These are phyloP conservation scores for Amanita rimosa DNA, from an alignment of 768 basidiomycete species.

Conservation along the genomic window DNA sequence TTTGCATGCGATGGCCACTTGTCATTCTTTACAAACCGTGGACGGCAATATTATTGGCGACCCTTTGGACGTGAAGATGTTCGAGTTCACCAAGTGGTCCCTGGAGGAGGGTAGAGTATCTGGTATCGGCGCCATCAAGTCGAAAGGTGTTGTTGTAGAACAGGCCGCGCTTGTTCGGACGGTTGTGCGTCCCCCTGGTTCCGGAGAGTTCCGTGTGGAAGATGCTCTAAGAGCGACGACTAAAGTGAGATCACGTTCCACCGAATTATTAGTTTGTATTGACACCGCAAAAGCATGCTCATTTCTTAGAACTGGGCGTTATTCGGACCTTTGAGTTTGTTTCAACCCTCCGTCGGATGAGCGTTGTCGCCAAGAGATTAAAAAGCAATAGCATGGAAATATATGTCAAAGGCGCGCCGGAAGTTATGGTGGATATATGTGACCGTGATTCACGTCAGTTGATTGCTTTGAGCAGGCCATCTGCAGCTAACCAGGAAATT, in stretches of 20 bases:
- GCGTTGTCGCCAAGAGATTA: conserved; percentile 91
- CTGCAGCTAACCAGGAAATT: not conserved
- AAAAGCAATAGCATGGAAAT: conserved; percentile 95
- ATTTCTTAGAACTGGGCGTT: conserved; percentile 95
- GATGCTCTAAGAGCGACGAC: conserved; percentile 82
- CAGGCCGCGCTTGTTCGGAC: conserved; percentile 91
- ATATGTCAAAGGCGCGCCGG: conserved; percentile 98
- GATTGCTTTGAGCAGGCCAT: not conserved
- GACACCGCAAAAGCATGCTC: conserved; percentile 56
- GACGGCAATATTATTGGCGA: conserved; percentile 87
- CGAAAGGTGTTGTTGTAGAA: conserved; percentile 45
- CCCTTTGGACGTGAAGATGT: conserved; percentile 97
- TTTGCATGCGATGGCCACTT: conserved; percentile 88
- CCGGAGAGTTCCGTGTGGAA: conserved; percentile 79
- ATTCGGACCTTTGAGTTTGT: conserved; percentile 96
- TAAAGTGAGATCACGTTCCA: conserved; percentile 38
- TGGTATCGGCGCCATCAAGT: conserved; percentile 63
- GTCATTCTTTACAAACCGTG: conserved; percentile 90
- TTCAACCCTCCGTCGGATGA: conserved; percentile 89
- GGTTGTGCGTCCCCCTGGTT: conserved; percentile 93
- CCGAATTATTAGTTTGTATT: not conserved
- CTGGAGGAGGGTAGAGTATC: conserved; percentile 81
- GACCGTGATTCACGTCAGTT: conserved; percentile 80
- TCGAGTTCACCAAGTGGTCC: conserved; percentile 92
- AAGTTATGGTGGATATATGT: conserved; percentile 95